Conservation (phyloP, 2,329 filamentous ascomycete species). For the Calycina herbarum region DNA sequence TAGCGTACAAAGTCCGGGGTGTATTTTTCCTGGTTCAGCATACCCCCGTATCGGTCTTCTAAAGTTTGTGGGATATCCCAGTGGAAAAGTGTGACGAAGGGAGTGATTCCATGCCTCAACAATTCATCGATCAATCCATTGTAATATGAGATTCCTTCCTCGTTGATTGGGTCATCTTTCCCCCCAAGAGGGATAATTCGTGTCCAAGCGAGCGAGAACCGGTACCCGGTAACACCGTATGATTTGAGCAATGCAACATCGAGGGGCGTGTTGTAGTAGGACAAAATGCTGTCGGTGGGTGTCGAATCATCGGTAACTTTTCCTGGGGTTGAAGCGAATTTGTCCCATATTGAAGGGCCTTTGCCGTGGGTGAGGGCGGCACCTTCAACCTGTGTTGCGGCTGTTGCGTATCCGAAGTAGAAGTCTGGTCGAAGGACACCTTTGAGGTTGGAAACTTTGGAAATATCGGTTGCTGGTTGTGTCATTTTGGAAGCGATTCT, state of each 20-base stretch:
- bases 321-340: slow-evolving; percentile 73
- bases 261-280: slow-evolving; percentile 73
- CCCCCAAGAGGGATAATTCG: slow-evolving; percentile 81
- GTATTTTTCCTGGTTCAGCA: slow-evolving; percentile 77
- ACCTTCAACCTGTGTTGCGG: slow-evolving; percentile 83
- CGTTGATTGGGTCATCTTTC: slow-evolving; percentile 76
- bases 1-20: slow-evolving; percentile 78
- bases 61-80: slow-evolving; percentile 81
- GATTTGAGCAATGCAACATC: slow-evolving; percentile 76
- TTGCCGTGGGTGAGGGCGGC: slow-evolving; percentile 71
- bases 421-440: slow-evolving; percentile 50
- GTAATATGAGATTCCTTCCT: slow-evolving; percentile 75
- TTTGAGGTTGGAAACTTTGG: slow-evolving; percentile 43
- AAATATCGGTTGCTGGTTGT: too few relatives aligned
- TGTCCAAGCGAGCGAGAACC: slow-evolving; percentile 81
- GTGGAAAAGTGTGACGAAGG: slow-evolving; percentile 80
- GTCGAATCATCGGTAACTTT: slow-evolving; percentile 77
- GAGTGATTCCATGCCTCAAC: slow-evolving; percentile 71
- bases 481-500: too few relatives aligned
- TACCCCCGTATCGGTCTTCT: slow-evolving; percentile 78
- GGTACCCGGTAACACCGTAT: slow-evolving; percentile 71
- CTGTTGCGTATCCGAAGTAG: slow-evolving; percentile 66
- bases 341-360: slow-evolving; percentile 82
- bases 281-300: slow-evolving; percentile 77
- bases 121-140: slow-evolving; percentile 75